A percentile compares a stretch with the other conserved stretches of the same genome.
Conservation (phyloP, 352 stramenopile species). For the Phytopythium litorale region DNA sequence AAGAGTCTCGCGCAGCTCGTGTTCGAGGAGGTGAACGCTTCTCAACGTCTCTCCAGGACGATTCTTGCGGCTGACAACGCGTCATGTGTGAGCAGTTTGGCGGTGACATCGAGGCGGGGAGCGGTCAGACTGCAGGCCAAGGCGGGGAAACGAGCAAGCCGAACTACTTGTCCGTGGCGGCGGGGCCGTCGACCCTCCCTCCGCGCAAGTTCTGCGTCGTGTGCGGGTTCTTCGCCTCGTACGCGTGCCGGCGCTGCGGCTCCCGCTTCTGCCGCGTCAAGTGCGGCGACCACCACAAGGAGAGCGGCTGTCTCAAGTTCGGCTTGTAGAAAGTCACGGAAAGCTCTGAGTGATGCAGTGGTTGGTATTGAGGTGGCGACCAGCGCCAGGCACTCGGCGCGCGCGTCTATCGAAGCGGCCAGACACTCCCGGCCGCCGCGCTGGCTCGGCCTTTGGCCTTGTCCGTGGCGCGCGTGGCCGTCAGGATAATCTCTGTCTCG, state of each 20-base stretch:
- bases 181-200: constrained; percentile 48
- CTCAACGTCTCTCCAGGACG: background rate
- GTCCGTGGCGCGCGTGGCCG: constrained; percentile 13
- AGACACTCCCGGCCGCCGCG: background rate
- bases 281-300: constrained; percentile 87
- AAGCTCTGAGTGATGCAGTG: background rate
- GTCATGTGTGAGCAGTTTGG: background rate
- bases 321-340: constrained; percentile 29
- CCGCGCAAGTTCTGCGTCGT: constrained; percentile 82
- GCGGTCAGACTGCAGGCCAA: background rate
- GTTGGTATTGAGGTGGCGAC: background rate
- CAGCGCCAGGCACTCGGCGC: background rate
- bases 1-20: constrained; percentile 87
- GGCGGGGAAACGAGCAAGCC: constrained; percentile 21
- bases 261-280: constrained; percentile 77
- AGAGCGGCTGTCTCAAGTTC: constrained; percentile 90
- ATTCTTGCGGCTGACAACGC: background rate
- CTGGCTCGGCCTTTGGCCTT: background rate
- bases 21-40: constrained; percentile 71
- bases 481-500: constrained; percentile 43
- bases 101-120: background rate
- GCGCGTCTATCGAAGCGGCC: constrained; percentile 5
- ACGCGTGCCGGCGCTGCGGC: constrained; percentile 75
- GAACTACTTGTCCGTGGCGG: constrained; percentile 76
- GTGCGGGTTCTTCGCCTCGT: constrained; percentile 79